Conservation (phyloP, 2,329 filamentous ascomycete species). For the Stachybotrys chlorohalonatus region DNA sequence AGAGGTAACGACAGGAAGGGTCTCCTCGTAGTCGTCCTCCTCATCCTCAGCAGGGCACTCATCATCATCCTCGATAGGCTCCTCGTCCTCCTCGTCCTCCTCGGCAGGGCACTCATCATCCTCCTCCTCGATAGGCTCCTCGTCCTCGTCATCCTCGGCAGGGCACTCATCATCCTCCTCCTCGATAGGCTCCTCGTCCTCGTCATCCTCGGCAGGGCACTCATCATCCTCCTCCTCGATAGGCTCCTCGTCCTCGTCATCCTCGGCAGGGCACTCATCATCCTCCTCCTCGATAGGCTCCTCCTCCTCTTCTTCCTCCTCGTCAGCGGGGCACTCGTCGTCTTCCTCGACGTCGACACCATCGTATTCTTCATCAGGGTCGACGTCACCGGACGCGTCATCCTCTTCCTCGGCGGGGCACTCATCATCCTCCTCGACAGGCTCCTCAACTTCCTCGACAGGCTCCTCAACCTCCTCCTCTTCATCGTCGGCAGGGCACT, state of each 20-base stretch:
- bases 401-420: slow-evolving; percentile 1
- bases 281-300: slow-evolving; percentile 3
- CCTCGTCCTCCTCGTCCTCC: slow-evolving; percentile 4
- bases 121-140: slow-evolving; percentile 1
- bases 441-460: background rate
- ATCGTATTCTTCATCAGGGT: background rate
- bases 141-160: no score
- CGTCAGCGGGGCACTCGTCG: slow-evolving; percentile 5
- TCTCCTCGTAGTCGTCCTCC: slow-evolving; percentile 3
- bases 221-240: slow-evolving; percentile 9
- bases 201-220: slow-evolving; percentile 9
- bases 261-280: slow-evolving; percentile 2
- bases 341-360: background rate
- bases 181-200: background rate
- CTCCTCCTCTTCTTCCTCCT: slow-evolving; percentile 4
- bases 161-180: slow-evolving; percentile 5
- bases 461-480: slow-evolving; percentile 8
- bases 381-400: slow-evolving; percentile 1
- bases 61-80: background rate
- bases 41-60: background rate
- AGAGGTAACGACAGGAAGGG: background rate
- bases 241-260: slow-evolving; percentile 5
- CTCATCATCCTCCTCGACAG: slow-evolving; percentile 5
- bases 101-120: slow-evolving; percentile 5
- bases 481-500: slow-evolving; percentile 7